Percentiles rank a stretch among this genome's conserved stretches.
phyloP scores from a whole-genome alignment of 371 early-diverging fungal genomes.

The Rhizomucor miehei region DNA sequence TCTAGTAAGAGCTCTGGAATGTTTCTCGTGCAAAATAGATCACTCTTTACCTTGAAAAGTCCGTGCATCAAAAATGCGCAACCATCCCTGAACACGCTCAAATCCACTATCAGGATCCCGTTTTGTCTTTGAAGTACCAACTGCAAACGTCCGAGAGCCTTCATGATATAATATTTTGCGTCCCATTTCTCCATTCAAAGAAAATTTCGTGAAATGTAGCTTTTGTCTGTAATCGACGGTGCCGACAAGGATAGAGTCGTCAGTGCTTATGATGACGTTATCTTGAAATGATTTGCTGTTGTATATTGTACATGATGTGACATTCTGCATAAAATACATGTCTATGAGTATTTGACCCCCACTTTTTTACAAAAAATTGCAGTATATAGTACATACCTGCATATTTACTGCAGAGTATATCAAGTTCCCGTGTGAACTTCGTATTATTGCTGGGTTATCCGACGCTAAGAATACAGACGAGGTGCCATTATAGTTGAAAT shows the following conservation, averaged over 20 bases:
- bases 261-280: slow-evolving; percentile 62
- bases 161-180: slow-evolving; percentile 69
- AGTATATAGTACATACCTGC: slow-evolving; percentile 35
- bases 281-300: slow-evolving; percentile 45
- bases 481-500: slow-evolving; percentile 48
- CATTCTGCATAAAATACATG: slow-evolving; percentile 48
- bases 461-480: slow-evolving; percentile 76
- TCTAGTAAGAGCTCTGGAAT: background rate
- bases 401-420: slow-evolving; percentile 79
- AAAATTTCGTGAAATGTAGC: slow-evolving; percentile 75
- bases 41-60: slow-evolving; percentile 60
- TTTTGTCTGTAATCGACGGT: slow-evolving; percentile 76
- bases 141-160: slow-evolving; percentile 49
- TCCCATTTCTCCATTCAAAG: slow-evolving; percentile 64
- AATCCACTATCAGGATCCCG: slow-evolving; percentile 33
- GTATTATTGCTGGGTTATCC: slow-evolving; percentile 82
- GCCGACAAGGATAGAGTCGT: slow-evolving; percentile 64
- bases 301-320: slow-evolving; percentile 59
- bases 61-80: slow-evolving; percentile 72
- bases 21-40: no score
- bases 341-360: no score
- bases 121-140: slow-evolving; percentile 42
- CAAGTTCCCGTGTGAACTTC: slow-evolving; percentile 59
- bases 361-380: slow-evolving; percentile 6
- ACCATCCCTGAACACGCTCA: slow-evolving; percentile 43